A percentile compares a stretch with the other conserved stretches of the same genome.
These are phyloP conservation scores for Capsicum chinense DNA, from an alignment of 257 asterid species.

Conservation along the genomic window DNA sequence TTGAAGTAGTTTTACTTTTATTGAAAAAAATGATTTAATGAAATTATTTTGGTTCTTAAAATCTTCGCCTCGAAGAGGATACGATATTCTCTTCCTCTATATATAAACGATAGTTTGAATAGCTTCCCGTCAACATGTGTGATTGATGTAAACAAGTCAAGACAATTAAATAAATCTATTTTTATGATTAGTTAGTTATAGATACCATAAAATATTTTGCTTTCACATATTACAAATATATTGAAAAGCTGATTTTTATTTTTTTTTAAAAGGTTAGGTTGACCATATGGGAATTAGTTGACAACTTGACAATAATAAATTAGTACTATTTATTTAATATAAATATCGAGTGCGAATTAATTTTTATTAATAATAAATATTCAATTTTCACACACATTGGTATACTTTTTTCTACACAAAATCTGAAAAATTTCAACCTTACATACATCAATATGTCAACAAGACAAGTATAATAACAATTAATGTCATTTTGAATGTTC, in stretches of 20 bases:
- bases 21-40: not conserved
- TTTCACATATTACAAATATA: not conserved
- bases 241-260: not conserved
- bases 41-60: not conserved
- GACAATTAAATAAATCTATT: not conserved
- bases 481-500: not conserved
- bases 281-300: not conserved
- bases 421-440: not conserved
- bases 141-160: not conserved
- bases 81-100: too few species aligned
- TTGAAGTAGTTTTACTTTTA: too few species aligned
- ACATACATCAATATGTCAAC: not conserved
- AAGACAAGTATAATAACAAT: not conserved
- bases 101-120: too few species aligned
- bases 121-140: too few species aligned
- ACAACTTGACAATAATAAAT: not conserved
- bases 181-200: not conserved
- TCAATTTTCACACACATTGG: not conserved
- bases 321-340: not conserved
- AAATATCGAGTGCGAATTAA: not conserved
- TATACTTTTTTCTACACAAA: not conserved
- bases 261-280: too few species aligned
- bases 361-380: too few species aligned
- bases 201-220: not conserved
- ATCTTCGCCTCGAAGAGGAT: too few species aligned